Evolutionary conservation across 176 grass and related monocot species (phyloP).

Genomic region (Lolium perenne): DNA sequence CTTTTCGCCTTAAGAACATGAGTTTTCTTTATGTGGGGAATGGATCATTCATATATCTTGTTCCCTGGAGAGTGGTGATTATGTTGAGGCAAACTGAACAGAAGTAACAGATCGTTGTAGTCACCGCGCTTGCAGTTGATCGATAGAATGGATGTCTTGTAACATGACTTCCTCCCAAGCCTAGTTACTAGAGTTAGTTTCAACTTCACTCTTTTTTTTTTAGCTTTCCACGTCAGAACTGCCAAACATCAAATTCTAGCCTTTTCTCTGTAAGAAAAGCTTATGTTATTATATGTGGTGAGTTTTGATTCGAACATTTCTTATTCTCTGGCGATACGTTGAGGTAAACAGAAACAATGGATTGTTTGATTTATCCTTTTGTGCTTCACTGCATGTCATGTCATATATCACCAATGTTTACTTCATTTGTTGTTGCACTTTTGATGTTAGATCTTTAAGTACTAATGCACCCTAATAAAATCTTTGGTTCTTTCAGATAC

Average conservation of each 20-base stretch:
- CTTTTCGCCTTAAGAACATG: not conserved
- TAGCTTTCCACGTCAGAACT: constrained; percentile 1
- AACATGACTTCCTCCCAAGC: not conserved
- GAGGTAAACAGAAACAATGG: constrained; percentile 33
- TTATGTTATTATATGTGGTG: constrained; percentile 37
- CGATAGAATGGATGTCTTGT: not conserved
- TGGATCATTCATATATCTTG: not conserved
- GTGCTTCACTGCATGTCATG: constrained; percentile 27
- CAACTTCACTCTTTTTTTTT: not conserved
- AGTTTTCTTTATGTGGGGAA: not conserved
- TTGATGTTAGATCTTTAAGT: constrained; percentile 15
- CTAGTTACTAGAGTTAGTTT: constrained; percentile 5
- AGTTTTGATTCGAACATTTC: not conserved
- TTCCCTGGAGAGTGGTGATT: not conserved
- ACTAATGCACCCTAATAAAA: constrained; percentile 22
- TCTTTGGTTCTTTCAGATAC: constrained; percentile 59
- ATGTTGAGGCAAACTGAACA: not conserved
- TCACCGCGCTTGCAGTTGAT: not conserved
- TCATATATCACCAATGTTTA: not conserved
- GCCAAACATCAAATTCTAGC: constrained; percentile 5
- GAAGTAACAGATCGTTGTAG: not conserved
- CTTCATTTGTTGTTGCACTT: not conserved
- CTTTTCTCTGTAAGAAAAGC: constrained; percentile 21
- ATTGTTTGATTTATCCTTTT: constrained; percentile 31
- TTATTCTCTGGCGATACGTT: constrained; percentile 31